These are phyloP conservation scores for Seiridium unicorne DNA, from an alignment of 2,329 filamentous ascomycete species.

Conservation along the genomic window DNA sequence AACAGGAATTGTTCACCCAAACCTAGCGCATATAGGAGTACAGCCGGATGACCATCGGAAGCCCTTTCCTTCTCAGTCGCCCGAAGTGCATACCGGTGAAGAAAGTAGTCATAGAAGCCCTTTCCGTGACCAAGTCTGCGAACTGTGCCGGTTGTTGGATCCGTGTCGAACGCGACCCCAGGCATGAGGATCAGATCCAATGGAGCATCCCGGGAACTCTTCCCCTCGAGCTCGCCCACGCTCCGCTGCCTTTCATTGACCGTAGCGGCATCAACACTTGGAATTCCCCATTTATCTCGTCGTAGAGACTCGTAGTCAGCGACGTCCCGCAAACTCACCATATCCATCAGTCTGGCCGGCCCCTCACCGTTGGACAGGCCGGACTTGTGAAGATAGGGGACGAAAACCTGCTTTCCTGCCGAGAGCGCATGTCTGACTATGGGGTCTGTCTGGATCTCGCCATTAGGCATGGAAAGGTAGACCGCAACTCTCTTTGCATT, in stretches of 20 bases:
- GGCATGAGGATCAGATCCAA: constrained; percentile 90
- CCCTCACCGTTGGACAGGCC: constrained; percentile 45
- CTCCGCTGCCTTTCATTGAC: constrained; percentile 69
- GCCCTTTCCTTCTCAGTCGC: constrained; percentile 29
- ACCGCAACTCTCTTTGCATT: constrained; percentile 75
- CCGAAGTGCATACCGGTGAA: constrained; percentile 66
- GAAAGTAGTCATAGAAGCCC: constrained; percentile 94
- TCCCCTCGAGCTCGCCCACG: constrained; percentile 59
- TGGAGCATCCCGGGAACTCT: constrained; percentile 41
- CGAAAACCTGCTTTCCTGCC: constrained; percentile 80
- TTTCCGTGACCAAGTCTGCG: constrained; percentile 88
- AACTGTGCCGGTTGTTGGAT: constrained; percentile 50
- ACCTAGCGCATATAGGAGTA: constrained; percentile 71
- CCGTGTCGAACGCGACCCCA: constrained; percentile 83
- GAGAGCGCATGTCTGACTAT: constrained; percentile 80
- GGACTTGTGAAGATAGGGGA: constrained; percentile 80
- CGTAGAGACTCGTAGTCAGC: constrained; percentile 76
- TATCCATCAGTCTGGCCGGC: constrained; percentile 80
- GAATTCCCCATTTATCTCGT: constrained; percentile 90
- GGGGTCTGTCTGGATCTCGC: constrained; percentile 79
- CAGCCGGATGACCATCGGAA: constrained; percentile 31
- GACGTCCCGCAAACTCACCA: constrained; percentile 75
- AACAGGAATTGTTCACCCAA: constrained; percentile 81
- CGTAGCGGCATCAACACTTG: constrained; percentile 70
- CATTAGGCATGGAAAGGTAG: constrained; percentile 88